Base-by-base conservation (phyloP, 208 protist species). In the Leptomonas pyrrhocoris region DNA sequence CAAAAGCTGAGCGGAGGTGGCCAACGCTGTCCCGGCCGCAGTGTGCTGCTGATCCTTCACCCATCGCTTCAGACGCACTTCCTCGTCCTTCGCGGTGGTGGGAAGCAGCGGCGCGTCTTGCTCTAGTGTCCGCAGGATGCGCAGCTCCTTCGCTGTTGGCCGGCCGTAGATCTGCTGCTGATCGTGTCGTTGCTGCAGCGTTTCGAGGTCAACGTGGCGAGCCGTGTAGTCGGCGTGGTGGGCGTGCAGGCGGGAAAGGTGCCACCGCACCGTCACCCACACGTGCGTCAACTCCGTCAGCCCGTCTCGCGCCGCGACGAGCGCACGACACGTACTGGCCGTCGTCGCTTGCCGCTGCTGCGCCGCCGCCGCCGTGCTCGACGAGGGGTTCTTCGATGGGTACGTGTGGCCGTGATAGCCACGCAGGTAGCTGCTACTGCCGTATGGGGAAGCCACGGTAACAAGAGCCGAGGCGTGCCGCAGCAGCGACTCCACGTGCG, bases 131-230 rank as follows among this genome's bases (percentile, higher is more conserved):
- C 70, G 53, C 15, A 92, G 79, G 36, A 95, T 73, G 71, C 88
- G 87, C 7, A 73, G 63, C 57, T 94, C 90, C 74, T 95, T 95
- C 34, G 80, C 75, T 19, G 90, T 88, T 1, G 78, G 64, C 13
- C 73, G 73, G 42, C 90, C 90, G 75, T 88, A 95, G 16, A 93
- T 74, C 42, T 72, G 71, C n/a, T 80, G 73, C 51, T 89, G 78
- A 16, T 76, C 70, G 36, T 95, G 88, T 15, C 90, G 85, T 49
- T 73, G 72, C 43, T 81, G 77, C 23, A 95, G 55, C 30, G 79
- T 79, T 36, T 77, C 78, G n/a, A 93, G 62, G 62, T 95, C 82
- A n/a, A 75, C 67, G 49, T 80, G 66, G 16, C 84, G 84, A 45
- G 85, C 70, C 34, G 77, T n/a, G 61, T 88, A 79, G 50, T 67